Percentiles rank a stretch among this genome's conserved stretches.
phyloP scores from a whole-genome alignment of 2,329 filamentous ascomycete species.

The Colletotrichum lindemuthianum region DNA sequence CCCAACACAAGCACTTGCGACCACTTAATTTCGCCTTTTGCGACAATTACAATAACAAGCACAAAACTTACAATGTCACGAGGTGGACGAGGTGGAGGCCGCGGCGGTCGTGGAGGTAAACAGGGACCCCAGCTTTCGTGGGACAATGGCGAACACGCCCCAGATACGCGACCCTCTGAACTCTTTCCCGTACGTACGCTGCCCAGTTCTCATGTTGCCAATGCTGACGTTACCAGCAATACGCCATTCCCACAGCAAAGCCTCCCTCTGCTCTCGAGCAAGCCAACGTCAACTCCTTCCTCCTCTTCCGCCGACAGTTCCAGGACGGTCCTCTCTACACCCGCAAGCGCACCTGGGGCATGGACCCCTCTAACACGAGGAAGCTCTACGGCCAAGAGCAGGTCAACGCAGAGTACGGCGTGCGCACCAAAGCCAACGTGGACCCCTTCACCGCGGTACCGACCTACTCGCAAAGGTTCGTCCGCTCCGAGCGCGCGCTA shows the following conservation, averaged over 20 bases:
- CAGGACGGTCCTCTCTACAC: slow-evolving; percentile 67
- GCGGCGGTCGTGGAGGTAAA: slow-evolving; percentile 60
- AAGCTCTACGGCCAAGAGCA: slow-evolving; percentile 67
- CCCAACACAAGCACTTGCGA: background rate
- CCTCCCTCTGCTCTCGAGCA: slow-evolving; percentile 56
- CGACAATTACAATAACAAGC: background rate
- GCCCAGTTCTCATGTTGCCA: background rate
- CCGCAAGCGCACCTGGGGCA: slow-evolving; percentile 50
- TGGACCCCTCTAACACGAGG: slow-evolving; percentile 51
- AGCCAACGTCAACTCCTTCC: slow-evolving; percentile 59
- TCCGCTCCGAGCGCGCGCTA: slow-evolving; percentile 60
- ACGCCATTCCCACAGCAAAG: slow-evolving; percentile 58
- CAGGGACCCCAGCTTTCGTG: slow-evolving; percentile 61
- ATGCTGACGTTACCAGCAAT: slow-evolving; percentile 51
- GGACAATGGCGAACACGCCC: slow-evolving; percentile 60
- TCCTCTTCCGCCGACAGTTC: slow-evolving; percentile 66
- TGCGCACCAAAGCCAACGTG: slow-evolving; percentile 64
- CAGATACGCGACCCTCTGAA: slow-evolving; percentile 67
- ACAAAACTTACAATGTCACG: slow-evolving; percentile 55
- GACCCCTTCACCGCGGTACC: slow-evolving; percentile 69
- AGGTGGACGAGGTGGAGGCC: slow-evolving; percentile 55
- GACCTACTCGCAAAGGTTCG: slow-evolving; percentile 67
- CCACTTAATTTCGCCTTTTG: background rate
- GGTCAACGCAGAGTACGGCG: slow-evolving; percentile 64
- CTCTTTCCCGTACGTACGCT: slow-evolving; percentile 62